A percentile compares a stretch with the other conserved stretches of the same genome.
These are phyloP conservation scores for Volvariella surrecta DNA, from an alignment of 1,284 basidiomycete species.

Conservation along the genomic window DNA sequence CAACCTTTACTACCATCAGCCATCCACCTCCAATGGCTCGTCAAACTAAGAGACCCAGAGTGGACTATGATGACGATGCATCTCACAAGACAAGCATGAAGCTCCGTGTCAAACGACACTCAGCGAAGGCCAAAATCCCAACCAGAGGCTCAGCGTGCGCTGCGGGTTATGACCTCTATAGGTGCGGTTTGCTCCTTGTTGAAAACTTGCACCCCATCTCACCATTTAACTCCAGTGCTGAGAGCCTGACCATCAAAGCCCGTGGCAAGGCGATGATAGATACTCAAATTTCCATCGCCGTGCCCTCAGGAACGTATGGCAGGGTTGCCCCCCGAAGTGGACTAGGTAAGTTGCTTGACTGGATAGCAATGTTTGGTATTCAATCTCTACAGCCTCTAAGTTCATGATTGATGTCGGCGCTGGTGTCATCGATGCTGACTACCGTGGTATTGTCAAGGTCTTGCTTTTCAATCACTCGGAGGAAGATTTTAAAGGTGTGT, in stretches of 20 bases:
- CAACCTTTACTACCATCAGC: no score
- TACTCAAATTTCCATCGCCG: slow-evolving; percentile 87
- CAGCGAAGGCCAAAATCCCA: slow-evolving; percentile 77
- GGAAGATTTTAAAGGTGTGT: slow-evolving; percentile 77
- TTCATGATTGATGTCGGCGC: slow-evolving; percentile 97
- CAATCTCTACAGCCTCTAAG: slow-evolving; percentile 65
- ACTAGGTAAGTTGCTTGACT: slow-evolving; percentile 57
- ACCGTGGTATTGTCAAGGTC: slow-evolving; percentile 90
- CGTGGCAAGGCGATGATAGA: slow-evolving; percentile 85
- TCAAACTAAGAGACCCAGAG: slow-evolving; percentile 50
- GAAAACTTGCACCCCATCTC: neutral
- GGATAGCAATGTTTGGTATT: neutral
- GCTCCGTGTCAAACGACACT: slow-evolving; percentile 82
- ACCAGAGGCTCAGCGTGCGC: slow-evolving; percentile 81
- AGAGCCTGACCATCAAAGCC: slow-evolving; percentile 72
- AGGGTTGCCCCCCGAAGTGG: slow-evolving; percentile 93
- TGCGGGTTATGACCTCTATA: slow-evolving; percentile 94
- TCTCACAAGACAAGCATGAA: slow-evolving; percentile 33
- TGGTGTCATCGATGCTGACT: slow-evolving; percentile 95
- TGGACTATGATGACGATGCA: slow-evolving; percentile 29
- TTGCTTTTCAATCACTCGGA: slow-evolving; percentile 91
- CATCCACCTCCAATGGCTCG: no score
- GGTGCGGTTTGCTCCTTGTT: slow-evolving; percentile 32
- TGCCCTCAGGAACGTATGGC: slow-evolving; percentile 90
- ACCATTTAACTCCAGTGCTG: slow-evolving; percentile 44